Evolutionary conservation across 208 protist species (phyloP).

Genomic region (Vickermania spadyakhi): DNA sequence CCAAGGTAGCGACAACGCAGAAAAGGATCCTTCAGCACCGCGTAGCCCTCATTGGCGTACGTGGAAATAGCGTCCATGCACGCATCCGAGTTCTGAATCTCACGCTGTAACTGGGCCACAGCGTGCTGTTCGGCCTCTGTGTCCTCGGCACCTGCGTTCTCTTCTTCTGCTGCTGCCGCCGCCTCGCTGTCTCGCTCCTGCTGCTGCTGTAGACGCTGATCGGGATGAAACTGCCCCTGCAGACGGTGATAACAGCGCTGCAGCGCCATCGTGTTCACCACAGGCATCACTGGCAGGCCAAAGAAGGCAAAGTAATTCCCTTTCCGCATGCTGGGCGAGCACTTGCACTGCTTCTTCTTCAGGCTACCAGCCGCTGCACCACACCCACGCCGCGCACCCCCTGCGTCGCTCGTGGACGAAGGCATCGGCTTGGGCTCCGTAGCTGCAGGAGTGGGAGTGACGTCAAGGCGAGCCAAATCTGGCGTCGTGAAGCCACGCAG

Average conservation of each 20-base stretch:
- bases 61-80: conserved; percentile 22
- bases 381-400: background rate
- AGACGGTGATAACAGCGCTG: conserved; percentile 69
- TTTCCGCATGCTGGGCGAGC: conserved; percentile 5
- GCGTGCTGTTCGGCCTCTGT: too few relatives aligned
- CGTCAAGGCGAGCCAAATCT: too few relatives aligned
- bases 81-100: too few relatives aligned
- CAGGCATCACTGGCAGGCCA: conserved; percentile 27
- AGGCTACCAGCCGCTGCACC: too few relatives aligned
- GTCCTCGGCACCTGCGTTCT: too few relatives aligned
- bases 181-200: conserved; percentile 8
- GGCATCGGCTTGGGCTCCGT: too few relatives aligned
- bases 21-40: conserved; percentile 61
- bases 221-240: conserved; percentile 70
- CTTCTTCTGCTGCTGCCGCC: background rate
- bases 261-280: conserved; percentile 35
- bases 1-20: conserved; percentile 70
- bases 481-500: too few relatives aligned
- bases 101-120: background rate
- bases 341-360: too few relatives aligned
- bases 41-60: conserved; percentile 74
- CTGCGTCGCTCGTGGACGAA: too few relatives aligned
- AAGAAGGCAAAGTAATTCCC: conserved; percentile 80
- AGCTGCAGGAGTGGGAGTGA: too few relatives aligned
- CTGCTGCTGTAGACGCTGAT: conserved; percentile 47